Evolutionary conservation across 73 alveolate genomes (phyloP).

Genomic region (Symbiodinium pilosum): DNA sequence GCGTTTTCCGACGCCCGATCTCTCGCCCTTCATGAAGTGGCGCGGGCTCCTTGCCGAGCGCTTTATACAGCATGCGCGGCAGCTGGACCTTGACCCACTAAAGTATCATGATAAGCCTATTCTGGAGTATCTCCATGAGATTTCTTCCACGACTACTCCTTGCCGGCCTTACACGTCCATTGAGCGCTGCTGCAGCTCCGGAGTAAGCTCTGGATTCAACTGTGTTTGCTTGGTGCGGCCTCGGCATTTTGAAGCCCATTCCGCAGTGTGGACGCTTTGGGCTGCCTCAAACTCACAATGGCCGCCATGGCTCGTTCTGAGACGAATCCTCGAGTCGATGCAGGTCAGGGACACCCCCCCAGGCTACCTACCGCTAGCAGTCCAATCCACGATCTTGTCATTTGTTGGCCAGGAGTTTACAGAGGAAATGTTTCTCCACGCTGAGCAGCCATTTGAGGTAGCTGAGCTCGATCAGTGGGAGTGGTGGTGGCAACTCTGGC

Average conservation of each 20-base stretch:
- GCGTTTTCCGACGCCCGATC: neutral
- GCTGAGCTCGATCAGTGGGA: conserved; percentile 1
- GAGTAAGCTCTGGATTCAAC: neutral
- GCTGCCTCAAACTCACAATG: neutral
- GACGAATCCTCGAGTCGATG: neutral
- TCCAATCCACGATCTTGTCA: neutral
- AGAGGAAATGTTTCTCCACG: neutral
- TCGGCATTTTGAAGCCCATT: neutral
- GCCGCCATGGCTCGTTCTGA: conserved; percentile 24
- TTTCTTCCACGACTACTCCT: neutral
- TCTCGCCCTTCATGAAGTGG: neutral
- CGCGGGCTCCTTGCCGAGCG: conserved; percentile 33
- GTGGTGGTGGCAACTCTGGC: conserved; percentile 7
- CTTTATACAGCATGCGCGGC: conserved; percentile 15
- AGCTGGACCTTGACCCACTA: neutral
- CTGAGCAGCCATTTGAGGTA: neutral
- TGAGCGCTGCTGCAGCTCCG: neutral
- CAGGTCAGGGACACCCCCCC: neutral
- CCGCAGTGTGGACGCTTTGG: conserved; percentile 15
- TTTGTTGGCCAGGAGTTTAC: neutral
- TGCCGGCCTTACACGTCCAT: conserved; percentile 8
- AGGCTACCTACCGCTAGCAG: neutral
- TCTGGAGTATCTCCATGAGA: conserved; percentile 2
- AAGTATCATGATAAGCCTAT: neutral
- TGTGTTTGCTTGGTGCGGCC: conserved; percentile 1